Conservation (phyloP, 306 rosid species). For the Dryas octopetala region DNA sequence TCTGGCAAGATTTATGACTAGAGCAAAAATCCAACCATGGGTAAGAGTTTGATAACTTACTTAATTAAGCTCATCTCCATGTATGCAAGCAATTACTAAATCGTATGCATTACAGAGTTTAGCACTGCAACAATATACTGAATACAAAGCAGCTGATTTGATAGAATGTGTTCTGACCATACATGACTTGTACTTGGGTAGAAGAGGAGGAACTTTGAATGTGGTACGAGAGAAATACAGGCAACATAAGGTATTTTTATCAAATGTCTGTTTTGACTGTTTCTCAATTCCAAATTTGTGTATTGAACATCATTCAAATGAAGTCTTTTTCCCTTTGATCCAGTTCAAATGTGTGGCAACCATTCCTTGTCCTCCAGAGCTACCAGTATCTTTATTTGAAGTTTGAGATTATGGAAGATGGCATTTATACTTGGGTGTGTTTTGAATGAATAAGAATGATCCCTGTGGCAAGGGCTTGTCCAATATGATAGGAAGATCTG, state of each 20-base stretch:
- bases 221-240: constrained; percentile 84
- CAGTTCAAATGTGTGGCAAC: constrained; percentile 78
- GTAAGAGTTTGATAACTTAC: constrained; percentile 36
- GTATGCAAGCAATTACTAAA: constrained; percentile 9
- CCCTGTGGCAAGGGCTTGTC: neutral
- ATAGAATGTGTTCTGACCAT: constrained; percentile 59
- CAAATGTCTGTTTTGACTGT: neutral
- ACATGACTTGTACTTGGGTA: constrained; percentile 73
- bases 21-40: constrained; percentile 69
- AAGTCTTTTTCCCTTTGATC: constrained; percentile 12
- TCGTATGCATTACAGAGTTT: constrained; percentile 43
- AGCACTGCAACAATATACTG: constrained; percentile 42
- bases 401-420: constrained; percentile 26
- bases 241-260: constrained; percentile 62
- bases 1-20: constrained; percentile 61
- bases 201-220: constrained; percentile 63
- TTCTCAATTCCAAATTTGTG: neutral
- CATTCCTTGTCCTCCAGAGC: constrained; percentile 67
- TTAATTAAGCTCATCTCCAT: neutral
- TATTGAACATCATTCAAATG: constrained; percentile 18
- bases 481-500: neutral
- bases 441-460: neutral
- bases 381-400: constrained; percentile 58
- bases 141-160: constrained; percentile 62
- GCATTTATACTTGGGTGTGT: neutral